A percentile compares a stretch with the other conserved stretches of the same genome.
These are phyloP conservation scores for Elongisporangium prolatum DNA, from an alignment of 352 stramenopile genomes.

Conservation along the genomic window DNA sequence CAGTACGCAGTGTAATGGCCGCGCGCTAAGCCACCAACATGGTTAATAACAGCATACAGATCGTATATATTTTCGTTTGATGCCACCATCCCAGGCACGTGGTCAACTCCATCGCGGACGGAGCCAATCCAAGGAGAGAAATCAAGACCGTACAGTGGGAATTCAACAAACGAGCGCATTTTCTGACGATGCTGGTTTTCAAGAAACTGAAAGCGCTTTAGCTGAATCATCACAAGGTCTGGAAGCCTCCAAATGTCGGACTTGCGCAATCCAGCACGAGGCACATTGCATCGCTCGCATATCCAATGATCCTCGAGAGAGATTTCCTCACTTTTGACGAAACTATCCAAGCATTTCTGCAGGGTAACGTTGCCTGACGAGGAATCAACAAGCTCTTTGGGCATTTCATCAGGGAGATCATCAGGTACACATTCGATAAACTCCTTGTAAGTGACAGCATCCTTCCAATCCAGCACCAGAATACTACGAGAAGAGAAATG, in stretches of 20 bases:
- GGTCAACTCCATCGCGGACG: neutral
- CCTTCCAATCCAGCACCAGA: slow-evolving; percentile 68
- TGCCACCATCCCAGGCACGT: neutral
- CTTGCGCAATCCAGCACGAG: slow-evolving; percentile 46
- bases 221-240: slow-evolving; percentile 84
- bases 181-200: slow-evolving; percentile 85
- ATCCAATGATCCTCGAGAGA: slow-evolving; percentile 70
- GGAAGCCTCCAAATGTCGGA: slow-evolving; percentile 72
- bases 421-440: slow-evolving; percentile 19
- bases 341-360: slow-evolving; percentile 59
- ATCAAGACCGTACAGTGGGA: slow-evolving; percentile 71
- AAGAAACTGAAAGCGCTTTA: slow-evolving; percentile 88
- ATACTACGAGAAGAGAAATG: slow-evolving; percentile 74
- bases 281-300: slow-evolving; percentile 62
- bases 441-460: slow-evolving; percentile 14
- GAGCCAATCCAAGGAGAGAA: slow-evolving; percentile 72
- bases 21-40: slow-evolving; percentile 92
- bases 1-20: slow-evolving; percentile 94
- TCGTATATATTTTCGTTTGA: slow-evolving; percentile 76
- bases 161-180: slow-evolving; percentile 73
- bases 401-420: slow-evolving; percentile 12
- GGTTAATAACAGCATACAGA: slow-evolving; percentile 97
- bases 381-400: slow-evolving; percentile 3
- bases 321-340: slow-evolving; percentile 69
- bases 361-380: slow-evolving; percentile 25